Base-by-base conservation (phyloP, 1,284 basidiomycete species). In the Xerocomus nothofagi region DNA sequence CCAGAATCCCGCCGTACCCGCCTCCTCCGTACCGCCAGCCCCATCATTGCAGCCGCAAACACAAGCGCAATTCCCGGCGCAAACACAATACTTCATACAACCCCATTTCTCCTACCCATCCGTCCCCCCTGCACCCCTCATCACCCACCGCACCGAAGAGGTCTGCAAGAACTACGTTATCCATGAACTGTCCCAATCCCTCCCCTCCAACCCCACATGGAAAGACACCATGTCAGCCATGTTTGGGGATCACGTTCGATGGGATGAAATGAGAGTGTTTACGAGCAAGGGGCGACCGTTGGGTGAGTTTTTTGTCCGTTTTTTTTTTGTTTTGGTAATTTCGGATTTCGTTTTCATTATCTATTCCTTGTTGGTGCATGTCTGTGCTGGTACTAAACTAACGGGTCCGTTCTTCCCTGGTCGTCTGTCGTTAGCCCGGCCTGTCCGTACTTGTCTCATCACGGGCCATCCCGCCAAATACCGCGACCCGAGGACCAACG, bases 181-280 rank as follows among this genome's bases (percentile, higher is more conserved):
- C 2, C 81, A 87, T 58, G 84, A 86, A 57, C 56, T 76, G 1
- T 73, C 70, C 2, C 83, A 84, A 53, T 57, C 65, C 1, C 68
- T 76, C 23, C 71, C 72, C 5, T 63, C 67, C 2, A 62, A 79
- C 51, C 84, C 85, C 0, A 56, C 67, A 1, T 91, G 88, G 86
- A 72, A 72, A 39, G 79, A 86, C 39, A 88, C 84, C 3, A 91
- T 90, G 84, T 65, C 74, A 11, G 83, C 86, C 1, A 73, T 93
- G 70, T 90, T 93, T 57, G 91, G 91, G 5, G 74, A 83, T 46
- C 80, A 88, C 57, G 82, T 84, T 10, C 72, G 78, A 33, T 90
- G 86, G 87, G 81, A 85, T 41, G 77, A 82, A 17, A 53, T 88
- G 18, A 80, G 76, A 52, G 83, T 85, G 2, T 87, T 67, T 26